Base-by-base conservation (phyloP, 2,329 filamentous ascomycete species). In the Clonostachys rhizophaga region DNA sequence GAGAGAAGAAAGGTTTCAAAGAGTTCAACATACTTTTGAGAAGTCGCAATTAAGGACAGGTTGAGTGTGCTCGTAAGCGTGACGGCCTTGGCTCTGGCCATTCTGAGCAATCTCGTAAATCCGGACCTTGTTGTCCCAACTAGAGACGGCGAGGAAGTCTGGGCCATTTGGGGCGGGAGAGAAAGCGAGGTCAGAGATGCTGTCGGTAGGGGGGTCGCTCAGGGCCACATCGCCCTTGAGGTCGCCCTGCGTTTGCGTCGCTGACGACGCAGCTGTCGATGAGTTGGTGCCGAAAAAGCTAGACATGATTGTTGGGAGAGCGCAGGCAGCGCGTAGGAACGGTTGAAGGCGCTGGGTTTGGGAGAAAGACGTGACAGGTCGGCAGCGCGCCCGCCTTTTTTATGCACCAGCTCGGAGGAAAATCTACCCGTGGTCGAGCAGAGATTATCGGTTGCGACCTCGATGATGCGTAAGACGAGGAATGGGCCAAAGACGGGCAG, bases 121-220 rank as follows among this genome's bases (percentile, higher is more conserved):
- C 61, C 91, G 87, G 53, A 97, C 90, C 67, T 96, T 95, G 74
- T 95, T 95, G 70, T 99, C 94, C 94, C 94, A 99, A 58, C 90
- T 96, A 43, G 90, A 76, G 35, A 96, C 89, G 20, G 92, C 91
- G 16, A 99, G 77, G 63, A 95, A 87, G 58, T 97, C 90, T 60
- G 65, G 63, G 42, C 59, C 66, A 59, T 63, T 74, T 60, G 51
- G 70, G n/a, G 60, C 76, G 60, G 86, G 83, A 13, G 87, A 91
- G 72, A 96, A 99, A 43, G 83, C 75, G 50, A 99, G 78, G 62
- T 91, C 89, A 35, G 91, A 91, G 60, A 97, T 87, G 67, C 87
- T 89, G 69, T 99, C 94, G 56, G 89, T 85, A 18, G 94, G 94
- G 13, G 88, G 87, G 54, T 85, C 80, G 50, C 73, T 79, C 47